Base-by-base conservation (phyloP, 345 rosid genomes). In the Microcos paniculata region DNA sequence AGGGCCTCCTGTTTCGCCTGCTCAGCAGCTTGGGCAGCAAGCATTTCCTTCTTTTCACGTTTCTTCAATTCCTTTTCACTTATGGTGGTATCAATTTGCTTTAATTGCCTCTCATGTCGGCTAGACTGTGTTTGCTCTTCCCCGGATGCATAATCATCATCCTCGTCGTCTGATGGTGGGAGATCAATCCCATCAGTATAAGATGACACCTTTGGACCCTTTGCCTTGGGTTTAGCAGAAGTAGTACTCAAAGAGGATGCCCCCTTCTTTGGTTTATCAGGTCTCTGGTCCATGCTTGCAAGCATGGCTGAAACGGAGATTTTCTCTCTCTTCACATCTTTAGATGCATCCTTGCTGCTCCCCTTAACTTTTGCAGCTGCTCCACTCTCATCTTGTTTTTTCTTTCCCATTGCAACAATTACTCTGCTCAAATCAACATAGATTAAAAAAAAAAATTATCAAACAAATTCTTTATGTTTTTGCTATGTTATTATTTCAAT, bases 101-200 rank as follows among this genome's bases (percentile, higher is more conserved):
- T 91, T 13, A 62, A 63, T 35, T 81, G 81, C 84, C 86, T 90
- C 77, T 79, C 86, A 82, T 86, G 90, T 65, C 90, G 81, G n/a
- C 77, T 89, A 49, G 49, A 62, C 76, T 78, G 82, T n/a, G 80
- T 76, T 68, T 82, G 73, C 67, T 84, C 90, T 78, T 86, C 94
- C 19, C 79, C 92, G 6, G 91, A 81, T 9, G 43, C 83, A 40
- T 73, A 63, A 14, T 55, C 87, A 0, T 84, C 92, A 0, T 90
- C 98, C 75, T 91, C 98, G 0, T 89, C 98, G 3, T 89, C 98
- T 80, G 98, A 87, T 13, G 98, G 92, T 77, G 97, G 98, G 70
- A 96, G 96, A 83, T 93, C 99, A 35, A 90, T 77, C 6, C 85
- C 98, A 73, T 93, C 99, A 4, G 83, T 90, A 74, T 96, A 96